Conservation (phyloP, 768 basidiomycete species). For the Collybiopsis luxurians region DNA sequence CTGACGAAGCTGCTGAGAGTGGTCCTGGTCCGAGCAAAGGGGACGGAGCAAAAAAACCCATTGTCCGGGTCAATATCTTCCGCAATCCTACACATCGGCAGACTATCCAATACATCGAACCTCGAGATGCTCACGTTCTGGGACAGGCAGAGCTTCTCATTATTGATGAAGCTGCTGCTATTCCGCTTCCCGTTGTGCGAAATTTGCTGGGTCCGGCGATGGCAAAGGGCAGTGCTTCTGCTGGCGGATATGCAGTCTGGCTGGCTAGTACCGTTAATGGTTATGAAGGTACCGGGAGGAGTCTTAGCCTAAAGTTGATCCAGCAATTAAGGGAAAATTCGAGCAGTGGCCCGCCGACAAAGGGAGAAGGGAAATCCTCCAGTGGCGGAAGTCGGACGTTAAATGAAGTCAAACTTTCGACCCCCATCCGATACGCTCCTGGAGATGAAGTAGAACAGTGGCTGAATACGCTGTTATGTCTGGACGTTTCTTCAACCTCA, state of each 20-base stretch:
- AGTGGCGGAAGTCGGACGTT: conserved; percentile 71
- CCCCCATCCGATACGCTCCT: conserved; percentile 87
- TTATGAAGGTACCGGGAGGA: conserved; percentile 99
- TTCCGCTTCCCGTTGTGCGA: conserved; percentile 92
- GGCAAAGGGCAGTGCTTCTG: conserved; percentile 4
- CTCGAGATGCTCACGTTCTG: conserved; percentile 95
- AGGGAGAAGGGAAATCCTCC: conserved; percentile 44
- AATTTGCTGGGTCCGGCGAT: conserved; percentile 81
- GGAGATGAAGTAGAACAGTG: conserved; percentile 93
- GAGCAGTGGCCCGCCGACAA: conserved; percentile 37
- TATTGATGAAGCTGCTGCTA: conserved; percentile 98
- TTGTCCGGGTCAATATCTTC: conserved; percentile 8
- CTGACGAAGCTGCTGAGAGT: background rate
- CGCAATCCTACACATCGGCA: conserved; percentile 7
- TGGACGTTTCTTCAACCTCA: conserved; percentile 57
- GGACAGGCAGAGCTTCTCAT: conserved; percentile 97
- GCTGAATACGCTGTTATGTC: conserved; percentile 87
- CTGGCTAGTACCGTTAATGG: conserved; percentile 99
- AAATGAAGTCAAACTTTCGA: conserved; percentile 92
- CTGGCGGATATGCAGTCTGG: conserved; percentile 81
- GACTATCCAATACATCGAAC: conserved; percentile 86
- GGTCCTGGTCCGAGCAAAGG: background rate
- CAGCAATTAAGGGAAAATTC: conserved; percentile 94
- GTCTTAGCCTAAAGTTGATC: conserved; percentile 94
- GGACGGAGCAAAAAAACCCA: conserved; percentile 1